phyloP scores from a whole-genome alignment of 352 stramenopile genomes.

The Phytopythium cucurbitacearum region DNA sequence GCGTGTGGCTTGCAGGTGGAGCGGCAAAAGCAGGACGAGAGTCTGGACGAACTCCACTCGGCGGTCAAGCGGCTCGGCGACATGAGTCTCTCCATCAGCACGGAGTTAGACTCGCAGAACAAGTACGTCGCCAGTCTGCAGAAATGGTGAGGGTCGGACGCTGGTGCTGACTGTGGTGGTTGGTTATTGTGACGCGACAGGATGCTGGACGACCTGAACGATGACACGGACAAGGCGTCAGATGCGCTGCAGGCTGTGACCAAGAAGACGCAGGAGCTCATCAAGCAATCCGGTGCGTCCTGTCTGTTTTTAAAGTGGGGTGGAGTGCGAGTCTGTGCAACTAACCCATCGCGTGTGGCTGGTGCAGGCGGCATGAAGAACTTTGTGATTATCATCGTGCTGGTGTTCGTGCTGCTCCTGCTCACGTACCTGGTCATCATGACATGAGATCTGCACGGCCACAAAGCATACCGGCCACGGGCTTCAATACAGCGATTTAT shows the following conservation, averaged over 20 bases:
- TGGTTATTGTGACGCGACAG: slow-evolving; percentile 13
- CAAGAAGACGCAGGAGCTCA: slow-evolving; percentile 85
- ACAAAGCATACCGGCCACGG: too few species aligned
- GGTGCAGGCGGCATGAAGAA: slow-evolving; percentile 75
- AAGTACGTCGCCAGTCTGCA: slow-evolving; percentile 26
- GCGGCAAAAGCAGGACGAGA: slow-evolving; percentile 82
- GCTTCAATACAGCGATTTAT: too few species aligned
- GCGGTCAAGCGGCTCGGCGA: slow-evolving; percentile 78
- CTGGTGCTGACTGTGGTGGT: slow-evolving; percentile 1
- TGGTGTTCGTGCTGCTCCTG: slow-evolving; percentile 77
- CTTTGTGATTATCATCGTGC: slow-evolving; percentile 84
- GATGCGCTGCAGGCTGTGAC: slow-evolving; percentile 68
- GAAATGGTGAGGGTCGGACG: background rate
- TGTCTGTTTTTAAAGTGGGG: background rate
- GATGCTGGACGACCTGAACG: slow-evolving; percentile 81
- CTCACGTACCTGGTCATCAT: slow-evolving; percentile 88
- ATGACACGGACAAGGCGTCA: slow-evolving; percentile 80
- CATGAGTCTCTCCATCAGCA: slow-evolving; percentile 84
- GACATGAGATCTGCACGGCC: slow-evolving; percentile 37
- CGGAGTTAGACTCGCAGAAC: slow-evolving; percentile 80
- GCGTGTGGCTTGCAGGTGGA: slow-evolving; percentile 28
- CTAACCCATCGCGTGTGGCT: background rate
- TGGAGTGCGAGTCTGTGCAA: background rate
- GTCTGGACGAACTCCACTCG: slow-evolving; percentile 67
- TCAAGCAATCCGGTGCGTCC: slow-evolving; percentile 63